Percentiles rank a stretch among this genome's conserved stretches.
phyloP scores from a whole-genome alignment of 805 yeast genomes.

The Candida fluviatilis region DNA sequence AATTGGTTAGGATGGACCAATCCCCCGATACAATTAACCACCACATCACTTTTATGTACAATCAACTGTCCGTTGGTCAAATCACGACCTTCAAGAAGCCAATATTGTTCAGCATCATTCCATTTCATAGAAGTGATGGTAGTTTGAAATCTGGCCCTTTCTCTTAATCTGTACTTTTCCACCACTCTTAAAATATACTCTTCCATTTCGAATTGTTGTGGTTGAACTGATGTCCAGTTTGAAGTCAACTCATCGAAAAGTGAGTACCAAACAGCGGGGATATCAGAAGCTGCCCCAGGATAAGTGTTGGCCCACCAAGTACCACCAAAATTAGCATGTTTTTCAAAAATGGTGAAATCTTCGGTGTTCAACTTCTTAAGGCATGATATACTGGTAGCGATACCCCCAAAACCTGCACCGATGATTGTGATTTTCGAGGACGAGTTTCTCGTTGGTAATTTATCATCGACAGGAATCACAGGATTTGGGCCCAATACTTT shows the following conservation, averaged over 20 bases:
- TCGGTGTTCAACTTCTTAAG: slow-evolving; percentile 21
- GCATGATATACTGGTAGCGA: slow-evolving; percentile 27
- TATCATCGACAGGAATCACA: slow-evolving; percentile 12
- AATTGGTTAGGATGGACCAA: slow-evolving; percentile 33
- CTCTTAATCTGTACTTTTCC: slow-evolving; percentile 20
- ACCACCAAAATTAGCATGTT: slow-evolving; percentile 37
- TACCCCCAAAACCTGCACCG: slow-evolving; percentile 41
- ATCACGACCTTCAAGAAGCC: slow-evolving; percentile 26
- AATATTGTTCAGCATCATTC: slow-evolving; percentile 20
- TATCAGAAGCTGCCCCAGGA: slow-evolving; percentile 44
- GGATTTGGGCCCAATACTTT: slow-evolving; percentile 21
- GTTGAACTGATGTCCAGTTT: slow-evolving; percentile 35
- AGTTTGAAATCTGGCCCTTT: slow-evolving; percentile 20
- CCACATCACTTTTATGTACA: slow-evolving; percentile 25
- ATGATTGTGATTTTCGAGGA: slow-evolving; percentile 30
- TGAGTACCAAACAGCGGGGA: slow-evolving; percentile 41
- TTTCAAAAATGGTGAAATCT: slow-evolving; percentile 34
- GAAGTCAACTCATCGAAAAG: slow-evolving; percentile 28
- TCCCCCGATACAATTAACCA: slow-evolving; percentile 30
- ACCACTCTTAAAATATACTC: slow-evolving; percentile 35
- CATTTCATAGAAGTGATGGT: slow-evolving; percentile 17
- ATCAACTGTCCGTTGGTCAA: slow-evolving; percentile 25
- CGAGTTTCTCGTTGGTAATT: slow-evolving; percentile 17
- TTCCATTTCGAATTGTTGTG: slow-evolving; percentile 40
- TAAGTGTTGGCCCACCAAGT: slow-evolving; percentile 45